Evolutionary conservation across 208 protist species (phyloP), one percentile per base, ranked within the genome.

Genomic region (Wallacemonas sp.): DNA sequence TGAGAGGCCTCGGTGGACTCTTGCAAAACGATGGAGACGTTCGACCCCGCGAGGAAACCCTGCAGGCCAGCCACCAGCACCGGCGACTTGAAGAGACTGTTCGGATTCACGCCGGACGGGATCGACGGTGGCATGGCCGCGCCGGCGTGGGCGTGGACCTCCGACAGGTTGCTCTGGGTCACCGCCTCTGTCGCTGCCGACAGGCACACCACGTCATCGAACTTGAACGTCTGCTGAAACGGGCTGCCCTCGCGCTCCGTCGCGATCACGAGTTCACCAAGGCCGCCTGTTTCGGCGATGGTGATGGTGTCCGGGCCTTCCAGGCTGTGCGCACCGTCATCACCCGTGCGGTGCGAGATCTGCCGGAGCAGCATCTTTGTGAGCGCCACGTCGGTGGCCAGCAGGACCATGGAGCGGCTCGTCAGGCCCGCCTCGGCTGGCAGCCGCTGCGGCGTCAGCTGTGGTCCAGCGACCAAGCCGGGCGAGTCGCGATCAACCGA

Each of bases 11-110:
- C 52, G 8, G 4, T 0, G 4, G 68, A 73, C n/a, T 76, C 62
- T 46, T 78, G 77, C 46, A 83, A 34, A 41, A 75, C 38, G 38
- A 83, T 23, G 3, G 71, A 24, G 14, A 66, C 57, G 65, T 78
- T 83, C 67, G 46, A 71, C 46, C 77, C 71, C 0, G 49, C 62
- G 2, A 77, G 34, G 23, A 70, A 78, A 12, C 56, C 56, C 2
- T 55, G 36, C 29, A 78, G 29, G 4, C 68, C 72, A 11, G 48
- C 64, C 32, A 49, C 44, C 52, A 83, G 60, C 30, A 73, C 11
- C 14, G 23, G 19, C 0, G 65, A 72, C 26, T 43, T 47, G 2
- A 30, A 24, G 4, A 77, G 32, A 0, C 29, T 9, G 39, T n/a
- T 52, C 46, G 47, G 52, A 36, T 78, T 77, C 49, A 32, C 44